Evolutionary conservation across 2,329 filamentous ascomycete species (phyloP).

Genomic region (Colletotrichum caudatum): DNA sequence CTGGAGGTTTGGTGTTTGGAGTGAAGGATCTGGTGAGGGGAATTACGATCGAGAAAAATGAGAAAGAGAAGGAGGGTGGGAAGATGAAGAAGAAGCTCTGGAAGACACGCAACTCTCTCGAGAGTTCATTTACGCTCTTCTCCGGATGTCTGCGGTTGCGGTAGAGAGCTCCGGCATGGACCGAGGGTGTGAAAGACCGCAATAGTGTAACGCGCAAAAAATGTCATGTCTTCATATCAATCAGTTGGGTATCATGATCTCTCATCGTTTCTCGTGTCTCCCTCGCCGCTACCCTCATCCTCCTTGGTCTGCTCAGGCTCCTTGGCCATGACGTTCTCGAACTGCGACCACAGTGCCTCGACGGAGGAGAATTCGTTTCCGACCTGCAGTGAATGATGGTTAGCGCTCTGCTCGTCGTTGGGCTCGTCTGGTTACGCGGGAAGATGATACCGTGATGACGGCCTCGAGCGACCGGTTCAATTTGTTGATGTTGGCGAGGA

Average conservation of each 20-base stretch:
- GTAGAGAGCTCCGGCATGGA: background rate
- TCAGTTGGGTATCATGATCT: slow-evolving; percentile 42
- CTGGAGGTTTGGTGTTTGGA: background rate
- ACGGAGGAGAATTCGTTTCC: slow-evolving; percentile 98
- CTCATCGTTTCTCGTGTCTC: slow-evolving; percentile 47
- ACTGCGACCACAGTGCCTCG: slow-evolving; percentile 96
- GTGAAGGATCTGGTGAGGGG: background rate
- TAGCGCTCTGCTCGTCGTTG: background rate
- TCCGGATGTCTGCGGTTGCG: background rate
- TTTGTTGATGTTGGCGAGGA: slow-evolving; percentile 95
- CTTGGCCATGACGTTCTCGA: slow-evolving; percentile 94
- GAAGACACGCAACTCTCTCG: background rate
- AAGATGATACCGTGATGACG: slow-evolving; percentile 77
- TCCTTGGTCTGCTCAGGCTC: slow-evolving; percentile 57
- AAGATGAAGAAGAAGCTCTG: background rate
- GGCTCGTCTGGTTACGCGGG: fast-evolving
- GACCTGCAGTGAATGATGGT: slow-evolving; percentile 63
- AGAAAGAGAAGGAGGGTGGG: background rate
- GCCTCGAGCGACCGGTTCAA: slow-evolving; percentile 92
- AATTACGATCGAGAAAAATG: background rate
- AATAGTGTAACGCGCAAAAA: background rate
- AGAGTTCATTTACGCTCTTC: background rate
- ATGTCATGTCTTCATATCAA: slow-evolving; percentile 5
- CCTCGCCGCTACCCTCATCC: slow-evolving; percentile 44
- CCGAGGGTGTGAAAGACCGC: background rate